These are phyloP conservation scores for Aspergillus ostianus DNA, from an alignment of 495 filamentous ascomycete genomes.

Conservation along the genomic window DNA sequence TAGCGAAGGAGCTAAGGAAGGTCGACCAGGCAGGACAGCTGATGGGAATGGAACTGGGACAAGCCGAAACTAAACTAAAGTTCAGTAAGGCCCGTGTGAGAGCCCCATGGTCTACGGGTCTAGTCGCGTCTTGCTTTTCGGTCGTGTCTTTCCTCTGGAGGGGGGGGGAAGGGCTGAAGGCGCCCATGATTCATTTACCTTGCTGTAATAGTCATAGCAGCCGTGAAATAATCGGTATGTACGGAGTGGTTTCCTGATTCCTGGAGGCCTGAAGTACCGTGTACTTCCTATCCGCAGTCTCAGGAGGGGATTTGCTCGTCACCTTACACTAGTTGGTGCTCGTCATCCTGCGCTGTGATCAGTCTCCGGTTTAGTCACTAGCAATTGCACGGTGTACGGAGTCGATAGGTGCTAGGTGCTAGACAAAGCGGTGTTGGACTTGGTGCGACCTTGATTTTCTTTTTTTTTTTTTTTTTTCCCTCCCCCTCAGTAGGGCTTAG, in stretches of 20 bases:
- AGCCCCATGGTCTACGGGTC: slow-evolving; percentile 21
- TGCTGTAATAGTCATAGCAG: neutral
- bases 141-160: slow-evolving; percentile 1
- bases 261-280: too few species aligned
- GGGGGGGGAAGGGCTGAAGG: neutral
- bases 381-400: too few species aligned
- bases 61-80: slow-evolving; percentile 22
- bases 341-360: too few species aligned
- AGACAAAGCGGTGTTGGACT: neutral
- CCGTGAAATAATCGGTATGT: too few species aligned
- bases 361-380: too few species aligned
- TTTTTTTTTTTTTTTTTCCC: neutral
- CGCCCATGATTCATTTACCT: slow-evolving; percentile 1
- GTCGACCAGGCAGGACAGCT: neutral
- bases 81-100: slow-evolving; percentile 22
- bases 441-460: neutral
- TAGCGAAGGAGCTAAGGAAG: slow-evolving; percentile 12
- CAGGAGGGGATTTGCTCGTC: neutral
- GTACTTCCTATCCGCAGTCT: too few species aligned
- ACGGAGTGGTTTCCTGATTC: too few species aligned
- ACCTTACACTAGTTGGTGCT: neutral
- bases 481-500: neutral
- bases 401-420: too few species aligned
- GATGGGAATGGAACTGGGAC: slow-evolving; percentile 11
- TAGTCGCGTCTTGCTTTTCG: neutral